phyloP scores from a whole-genome alignment of 2,329 filamentous ascomycete genomes.

The Botrytis hyacinthi region DNA sequence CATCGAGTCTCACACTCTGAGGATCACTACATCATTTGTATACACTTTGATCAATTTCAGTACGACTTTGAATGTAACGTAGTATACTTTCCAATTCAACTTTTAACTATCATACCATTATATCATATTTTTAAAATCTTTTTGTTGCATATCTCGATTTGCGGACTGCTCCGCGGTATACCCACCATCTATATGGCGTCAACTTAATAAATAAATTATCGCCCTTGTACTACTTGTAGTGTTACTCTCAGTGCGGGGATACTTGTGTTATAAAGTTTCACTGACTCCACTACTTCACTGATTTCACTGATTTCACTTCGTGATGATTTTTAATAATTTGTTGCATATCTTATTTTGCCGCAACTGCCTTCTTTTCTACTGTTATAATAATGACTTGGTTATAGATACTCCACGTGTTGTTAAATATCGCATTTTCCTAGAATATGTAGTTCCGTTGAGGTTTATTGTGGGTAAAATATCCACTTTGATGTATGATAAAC shows the following conservation, averaged over 20 bases:
- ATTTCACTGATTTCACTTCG: background rate
- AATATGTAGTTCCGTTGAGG: background rate
- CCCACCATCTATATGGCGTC: background rate
- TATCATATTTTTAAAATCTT: background rate
- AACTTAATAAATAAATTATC: background rate
- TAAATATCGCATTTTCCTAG: background rate
- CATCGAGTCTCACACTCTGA: background rate
- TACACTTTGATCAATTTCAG: background rate
- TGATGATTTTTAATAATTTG: background rate
- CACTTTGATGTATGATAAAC: conserved; percentile 4
- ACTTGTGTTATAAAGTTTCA: background rate
- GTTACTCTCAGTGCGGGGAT: background rate
- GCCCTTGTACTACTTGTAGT: background rate
- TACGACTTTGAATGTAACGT: background rate
- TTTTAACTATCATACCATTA: background rate
- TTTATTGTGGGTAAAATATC: background rate
- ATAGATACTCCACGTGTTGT: background rate
- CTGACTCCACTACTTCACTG: background rate
- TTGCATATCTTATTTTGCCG: conserved; percentile 14
- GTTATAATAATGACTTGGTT: background rate
- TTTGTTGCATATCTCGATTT: conserved; percentile 9
- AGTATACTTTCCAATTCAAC: background rate
- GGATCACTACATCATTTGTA: background rate
- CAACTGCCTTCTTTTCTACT: background rate
- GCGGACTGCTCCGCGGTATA: background rate